Percentiles rank a stretch among this genome's conserved stretches.
phyloP scores from a whole-genome alignment of 768 basidiomycete genomes.

The Suillus subalutaceus region DNA sequence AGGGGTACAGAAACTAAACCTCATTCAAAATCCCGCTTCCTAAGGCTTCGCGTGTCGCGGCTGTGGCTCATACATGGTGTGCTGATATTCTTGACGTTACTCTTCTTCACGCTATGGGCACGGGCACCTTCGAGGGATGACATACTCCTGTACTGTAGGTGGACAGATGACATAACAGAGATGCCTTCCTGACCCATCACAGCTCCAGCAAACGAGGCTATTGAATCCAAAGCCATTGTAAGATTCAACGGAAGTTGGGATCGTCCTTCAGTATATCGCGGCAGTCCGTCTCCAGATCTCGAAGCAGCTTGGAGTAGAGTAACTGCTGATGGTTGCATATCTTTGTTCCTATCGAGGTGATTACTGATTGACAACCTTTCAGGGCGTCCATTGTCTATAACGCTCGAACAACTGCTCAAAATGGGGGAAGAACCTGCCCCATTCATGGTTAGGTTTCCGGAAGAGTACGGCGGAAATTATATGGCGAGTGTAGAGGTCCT shows the following conservation, averaged over 20 bases:
- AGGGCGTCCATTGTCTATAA: not conserved
- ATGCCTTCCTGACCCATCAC: not conserved
- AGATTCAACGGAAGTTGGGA: slow-evolving; percentile 4
- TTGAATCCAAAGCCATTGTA: not conserved
- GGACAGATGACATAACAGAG: not conserved
- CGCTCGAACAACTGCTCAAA: not conserved
- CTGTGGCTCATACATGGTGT: slow-evolving; percentile 11
- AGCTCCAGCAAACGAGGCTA: not conserved
- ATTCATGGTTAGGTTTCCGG: not conserved
- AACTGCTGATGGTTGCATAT: slow-evolving; percentile 9
- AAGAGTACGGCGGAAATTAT: slow-evolving; percentile 16
- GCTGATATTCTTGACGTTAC: not conserved
- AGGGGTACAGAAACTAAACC: not conserved
- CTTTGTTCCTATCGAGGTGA: not conserved
- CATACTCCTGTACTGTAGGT: not conserved
- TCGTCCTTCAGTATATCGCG: slow-evolving; percentile 5
- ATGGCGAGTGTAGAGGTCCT: slow-evolving; percentile 4
- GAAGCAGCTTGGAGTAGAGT: slow-evolving; percentile 16
- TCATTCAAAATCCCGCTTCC: not conserved
- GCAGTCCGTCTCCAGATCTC: slow-evolving; percentile 14
- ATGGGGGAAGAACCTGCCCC: not conserved
- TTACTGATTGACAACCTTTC: not conserved
- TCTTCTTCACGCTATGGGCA: slow-evolving; percentile 17
- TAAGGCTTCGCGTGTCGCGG: not conserved
- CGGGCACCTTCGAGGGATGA: not conserved